These are phyloP conservation scores for Tolypocladium album DNA, from an alignment of 2,329 filamentous ascomycete genomes.

Conservation along the genomic window DNA sequence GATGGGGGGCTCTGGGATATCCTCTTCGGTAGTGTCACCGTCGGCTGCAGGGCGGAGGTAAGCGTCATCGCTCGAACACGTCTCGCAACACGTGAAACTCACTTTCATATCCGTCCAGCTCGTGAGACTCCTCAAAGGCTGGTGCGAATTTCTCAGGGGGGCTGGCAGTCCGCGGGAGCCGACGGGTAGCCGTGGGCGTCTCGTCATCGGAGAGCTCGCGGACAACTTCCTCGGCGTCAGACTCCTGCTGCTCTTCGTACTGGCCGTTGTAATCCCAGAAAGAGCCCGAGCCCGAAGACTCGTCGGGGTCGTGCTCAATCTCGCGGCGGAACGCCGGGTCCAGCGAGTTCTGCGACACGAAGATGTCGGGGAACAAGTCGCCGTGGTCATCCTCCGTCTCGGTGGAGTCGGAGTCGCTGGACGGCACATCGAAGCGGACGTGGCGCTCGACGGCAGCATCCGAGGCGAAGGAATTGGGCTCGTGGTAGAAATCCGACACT, in stretches of 20 bases:
- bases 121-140: conserved; percentile 23
- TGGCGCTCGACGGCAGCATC: conserved; percentile 42
- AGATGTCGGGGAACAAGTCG: conserved; percentile 67
- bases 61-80: conserved; percentile 12
- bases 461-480: conserved; percentile 29
- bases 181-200: conserved; percentile 31
- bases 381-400: conserved; percentile 51
- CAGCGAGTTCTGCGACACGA: conserved; percentile 62
- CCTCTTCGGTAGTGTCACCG: conserved; percentile 52
- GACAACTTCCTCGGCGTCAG: conserved; percentile 31
- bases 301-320: conserved; percentile 58
- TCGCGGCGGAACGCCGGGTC: conserved; percentile 63
- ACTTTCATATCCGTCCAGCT: conserved; percentile 50
- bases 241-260: conserved; percentile 26
- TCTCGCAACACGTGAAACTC: conserved; percentile 25
- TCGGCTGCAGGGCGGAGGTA: conserved; percentile 35
- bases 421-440: conserved; percentile 63
- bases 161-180: conserved; percentile 16
- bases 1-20: conserved; percentile 38
- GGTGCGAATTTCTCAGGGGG: conserved; percentile 13
- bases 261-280: conserved; percentile 54
- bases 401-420: conserved; percentile 56
- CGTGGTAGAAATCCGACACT: conserved; percentile 29
- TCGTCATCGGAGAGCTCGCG: conserved; percentile 27
- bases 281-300: conserved; percentile 45